phyloP scores from a whole-genome alignment of 2,329 filamentous ascomycete species.

The Elsinoe fawcettii region DNA sequence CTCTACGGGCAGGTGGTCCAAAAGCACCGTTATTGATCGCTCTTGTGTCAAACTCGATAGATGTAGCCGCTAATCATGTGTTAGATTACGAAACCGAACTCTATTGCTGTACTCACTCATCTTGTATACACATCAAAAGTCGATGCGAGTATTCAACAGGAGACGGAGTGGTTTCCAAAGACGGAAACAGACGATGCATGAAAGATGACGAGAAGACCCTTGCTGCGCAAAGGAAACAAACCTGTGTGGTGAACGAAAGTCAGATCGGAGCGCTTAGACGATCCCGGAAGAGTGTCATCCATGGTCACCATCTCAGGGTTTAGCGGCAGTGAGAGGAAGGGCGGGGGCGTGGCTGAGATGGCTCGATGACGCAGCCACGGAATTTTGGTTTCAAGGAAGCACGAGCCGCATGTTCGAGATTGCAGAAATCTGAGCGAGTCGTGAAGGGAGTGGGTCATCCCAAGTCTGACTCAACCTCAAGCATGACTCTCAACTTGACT shows the following conservation, averaged over 20 bases:
- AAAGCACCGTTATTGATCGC: constrained; percentile 6
- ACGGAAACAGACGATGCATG: not conserved
- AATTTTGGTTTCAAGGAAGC: not conserved
- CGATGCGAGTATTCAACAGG: not conserved
- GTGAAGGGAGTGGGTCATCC: not conserved
- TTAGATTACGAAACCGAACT: not conserved
- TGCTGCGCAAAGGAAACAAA: constrained; percentile 4
- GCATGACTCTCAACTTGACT: not conserved
- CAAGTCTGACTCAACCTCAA: not conserved
- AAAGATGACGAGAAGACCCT: constrained; percentile 6
- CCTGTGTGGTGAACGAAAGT: not conserved
- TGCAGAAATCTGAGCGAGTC: not conserved
- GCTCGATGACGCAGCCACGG: constrained; percentile 6
- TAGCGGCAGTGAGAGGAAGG: not conserved
- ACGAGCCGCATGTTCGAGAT: not conserved
- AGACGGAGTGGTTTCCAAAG: not conserved
- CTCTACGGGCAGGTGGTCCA: not conserved
- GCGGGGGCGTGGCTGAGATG: not conserved
- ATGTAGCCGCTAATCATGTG: not conserved
- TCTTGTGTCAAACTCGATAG: constrained; percentile 11
- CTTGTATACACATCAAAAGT: not conserved
- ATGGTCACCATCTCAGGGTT: constrained; percentile 5
- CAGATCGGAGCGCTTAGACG: not conserved
- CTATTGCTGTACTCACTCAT: constrained; percentile 1
- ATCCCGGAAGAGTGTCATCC: constrained; percentile 11